Conservation (phyloP, 164 flowering plant genomes). For the Hamamelis virginiana region DNA sequence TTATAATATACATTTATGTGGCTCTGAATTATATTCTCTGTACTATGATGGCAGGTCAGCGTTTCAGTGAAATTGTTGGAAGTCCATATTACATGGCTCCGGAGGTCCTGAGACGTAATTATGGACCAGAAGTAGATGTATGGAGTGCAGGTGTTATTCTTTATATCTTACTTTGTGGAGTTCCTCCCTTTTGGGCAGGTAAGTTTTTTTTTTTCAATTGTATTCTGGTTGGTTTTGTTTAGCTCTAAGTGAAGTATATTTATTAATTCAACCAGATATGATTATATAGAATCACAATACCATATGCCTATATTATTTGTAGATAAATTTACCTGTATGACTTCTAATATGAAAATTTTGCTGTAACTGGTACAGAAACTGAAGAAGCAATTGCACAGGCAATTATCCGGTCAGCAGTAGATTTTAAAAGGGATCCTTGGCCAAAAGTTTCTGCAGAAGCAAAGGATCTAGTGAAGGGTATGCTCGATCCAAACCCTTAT, state of each 20-base stretch:
- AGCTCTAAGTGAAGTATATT: too few species aligned
- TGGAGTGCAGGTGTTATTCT: slow-evolving; percentile 91
- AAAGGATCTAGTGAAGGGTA: slow-evolving; percentile 65
- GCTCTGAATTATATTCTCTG: background rate
- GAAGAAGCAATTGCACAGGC: slow-evolving; percentile 94
- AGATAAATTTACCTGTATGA: background rate
- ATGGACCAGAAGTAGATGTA: slow-evolving; percentile 75
- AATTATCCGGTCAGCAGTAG: slow-evolving; percentile 53
- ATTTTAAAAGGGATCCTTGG: slow-evolving; percentile 92
- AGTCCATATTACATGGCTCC: slow-evolving; percentile 96
- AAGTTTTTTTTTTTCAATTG: slow-evolving; percentile 4
- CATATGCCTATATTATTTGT: too few species aligned
- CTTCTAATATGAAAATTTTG: background rate
- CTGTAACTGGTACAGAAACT: slow-evolving; percentile 46
- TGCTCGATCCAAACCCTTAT: slow-evolving; percentile 83
- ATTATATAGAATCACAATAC: too few species aligned
- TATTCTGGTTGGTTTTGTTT: too few species aligned
- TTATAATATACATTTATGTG: background rate
- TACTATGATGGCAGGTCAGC: slow-evolving; percentile 44
- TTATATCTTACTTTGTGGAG: slow-evolving; percentile 79
- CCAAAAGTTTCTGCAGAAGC: slow-evolving; percentile 78
- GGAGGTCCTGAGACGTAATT: slow-evolving; percentile 69
- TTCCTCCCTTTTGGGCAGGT: slow-evolving; percentile 97
- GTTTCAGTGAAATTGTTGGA: slow-evolving; percentile 79
- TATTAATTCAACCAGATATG: too few species aligned